Evolutionary conservation across 2,329 filamentous ascomycete species (phyloP).

Genomic region (Venturia aucupariae): DNA sequence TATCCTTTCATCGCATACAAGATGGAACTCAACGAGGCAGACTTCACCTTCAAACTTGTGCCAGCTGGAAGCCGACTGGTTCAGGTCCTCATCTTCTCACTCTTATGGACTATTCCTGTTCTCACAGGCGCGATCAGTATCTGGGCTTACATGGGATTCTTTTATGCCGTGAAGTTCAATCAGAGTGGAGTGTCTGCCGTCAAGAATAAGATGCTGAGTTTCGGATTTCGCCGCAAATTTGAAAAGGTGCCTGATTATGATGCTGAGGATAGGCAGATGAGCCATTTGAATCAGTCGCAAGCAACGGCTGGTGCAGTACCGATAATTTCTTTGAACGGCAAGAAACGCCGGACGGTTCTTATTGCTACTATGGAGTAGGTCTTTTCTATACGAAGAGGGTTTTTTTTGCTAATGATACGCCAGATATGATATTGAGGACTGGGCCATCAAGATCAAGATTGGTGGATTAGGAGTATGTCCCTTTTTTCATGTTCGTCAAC

Average conservation of each 20-base stretch:
- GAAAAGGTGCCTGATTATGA: background rate
- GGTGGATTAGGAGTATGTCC: conserved; percentile 49
- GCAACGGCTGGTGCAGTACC: background rate
- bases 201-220: background rate
- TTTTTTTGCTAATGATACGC: background rate
- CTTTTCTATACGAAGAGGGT: background rate
- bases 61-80: conserved; percentile 45
- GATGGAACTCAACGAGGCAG: conserved; percentile 47
- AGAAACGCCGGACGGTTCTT: background rate
- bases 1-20: conserved; percentile 47
- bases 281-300: background rate
- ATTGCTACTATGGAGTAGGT: background rate
- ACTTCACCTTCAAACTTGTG: conserved; percentile 42
- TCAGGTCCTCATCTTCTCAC: conserved; percentile 46
- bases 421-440: conserved; percentile 59
- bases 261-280: background rate
- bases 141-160: conserved; percentile 50
- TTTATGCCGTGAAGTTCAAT: conserved; percentile 57
- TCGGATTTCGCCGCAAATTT: conserved; percentile 3
- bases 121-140: conserved; percentile 41
- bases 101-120: conserved; percentile 47
- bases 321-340: background rate
- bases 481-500: background rate
- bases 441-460: conserved; percentile 63
- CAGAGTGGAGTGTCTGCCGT: conserved; percentile 43